phyloP scores from a whole-genome alignment of 306 rosid species.

The Styphnolobium japonicum region DNA sequence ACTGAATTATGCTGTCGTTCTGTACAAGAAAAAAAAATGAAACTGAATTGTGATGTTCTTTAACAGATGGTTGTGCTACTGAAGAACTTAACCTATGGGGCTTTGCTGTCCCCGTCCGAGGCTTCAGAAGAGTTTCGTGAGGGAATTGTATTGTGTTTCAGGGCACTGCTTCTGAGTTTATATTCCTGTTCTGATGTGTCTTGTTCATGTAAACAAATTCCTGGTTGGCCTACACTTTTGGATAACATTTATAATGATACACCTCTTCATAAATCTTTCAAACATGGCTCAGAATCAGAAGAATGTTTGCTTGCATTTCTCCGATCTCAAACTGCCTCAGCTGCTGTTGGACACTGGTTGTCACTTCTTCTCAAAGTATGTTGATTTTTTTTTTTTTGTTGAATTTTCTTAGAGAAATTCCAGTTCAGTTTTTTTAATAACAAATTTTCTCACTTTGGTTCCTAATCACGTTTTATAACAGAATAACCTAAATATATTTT shows the following conservation, averaged over 20 bases:
- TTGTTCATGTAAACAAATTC: conserved; percentile 61
- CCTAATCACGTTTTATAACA: neutral
- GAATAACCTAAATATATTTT: conserved; percentile 8
- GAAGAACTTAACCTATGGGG: conserved; percentile 90
- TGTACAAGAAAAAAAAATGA: neutral
- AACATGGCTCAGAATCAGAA: conserved; percentile 46
- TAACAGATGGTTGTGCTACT: conserved; percentile 88
- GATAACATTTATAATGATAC: conserved; percentile 36
- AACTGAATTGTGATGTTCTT: conserved; percentile 28
- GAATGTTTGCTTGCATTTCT: conserved; percentile 83
- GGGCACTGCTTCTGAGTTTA: conserved; percentile 63
- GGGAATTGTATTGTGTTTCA: conserved; percentile 81
- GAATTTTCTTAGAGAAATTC: conserved; percentile 14
- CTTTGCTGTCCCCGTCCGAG: conserved; percentile 76
- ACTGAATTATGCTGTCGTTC: conserved; percentile 24
- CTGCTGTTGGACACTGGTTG: conserved; percentile 95
- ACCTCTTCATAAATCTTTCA: conserved; percentile 29
- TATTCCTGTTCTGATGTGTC: conserved; percentile 55
- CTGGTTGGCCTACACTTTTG: conserved; percentile 57
- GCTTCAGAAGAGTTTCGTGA: conserved; percentile 98
- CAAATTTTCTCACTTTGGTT: neutral
- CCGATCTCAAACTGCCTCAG: conserved; percentile 68
- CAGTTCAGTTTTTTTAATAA: neutral
- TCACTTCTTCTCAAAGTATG: conserved; percentile 90
- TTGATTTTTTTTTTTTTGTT: neutral